These are phyloP conservation scores for Cytospora mali DNA, from an alignment of 2,329 filamentous ascomycete genomes.

Conservation along the genomic window DNA sequence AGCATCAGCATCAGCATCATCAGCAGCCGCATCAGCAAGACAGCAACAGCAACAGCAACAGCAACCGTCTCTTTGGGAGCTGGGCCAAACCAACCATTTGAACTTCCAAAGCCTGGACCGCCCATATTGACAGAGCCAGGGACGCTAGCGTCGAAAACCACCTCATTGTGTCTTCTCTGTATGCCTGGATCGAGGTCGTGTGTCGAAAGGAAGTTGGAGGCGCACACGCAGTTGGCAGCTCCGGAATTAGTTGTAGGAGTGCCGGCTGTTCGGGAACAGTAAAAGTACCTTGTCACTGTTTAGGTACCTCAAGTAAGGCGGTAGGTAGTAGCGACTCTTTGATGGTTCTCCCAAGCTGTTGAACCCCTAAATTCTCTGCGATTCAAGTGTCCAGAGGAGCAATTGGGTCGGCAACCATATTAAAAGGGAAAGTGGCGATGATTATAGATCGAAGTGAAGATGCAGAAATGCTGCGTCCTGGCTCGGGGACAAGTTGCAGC, in stretches of 20 bases:
- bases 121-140: slow-evolving; percentile 58
- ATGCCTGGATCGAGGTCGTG: slow-evolving; percentile 1
- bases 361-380: slow-evolving; percentile 1
- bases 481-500: slow-evolving; percentile 28
- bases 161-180: slow-evolving; percentile 51
- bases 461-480: slow-evolving; percentile 5
- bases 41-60: not conserved
- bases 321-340: not conserved
- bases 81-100: slow-evolving; percentile 50
- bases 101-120: slow-evolving; percentile 59
- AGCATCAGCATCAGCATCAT: slow-evolving; percentile 12
- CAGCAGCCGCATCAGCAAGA: slow-evolving; percentile 10
- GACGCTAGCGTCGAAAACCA: slow-evolving; percentile 52
- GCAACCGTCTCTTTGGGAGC: slow-evolving; percentile 6
- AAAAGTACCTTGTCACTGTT: too few species aligned
- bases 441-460: slow-evolving; percentile 1
- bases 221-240: not conserved
- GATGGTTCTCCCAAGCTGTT: slow-evolving; percentile 8
- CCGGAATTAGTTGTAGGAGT: slow-evolving; percentile 6
- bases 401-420: slow-evolving; percentile 7
- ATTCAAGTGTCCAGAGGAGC: slow-evolving; percentile 10
- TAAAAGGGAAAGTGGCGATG: slow-evolving; percentile 1
- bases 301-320: too few species aligned
- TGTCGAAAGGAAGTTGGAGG: slow-evolving; percentile 1
- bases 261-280: slow-evolving; percentile 7